Conservation (phyloP, 495 filamentous ascomycete genomes). For the Platismatia glauca region DNA sequence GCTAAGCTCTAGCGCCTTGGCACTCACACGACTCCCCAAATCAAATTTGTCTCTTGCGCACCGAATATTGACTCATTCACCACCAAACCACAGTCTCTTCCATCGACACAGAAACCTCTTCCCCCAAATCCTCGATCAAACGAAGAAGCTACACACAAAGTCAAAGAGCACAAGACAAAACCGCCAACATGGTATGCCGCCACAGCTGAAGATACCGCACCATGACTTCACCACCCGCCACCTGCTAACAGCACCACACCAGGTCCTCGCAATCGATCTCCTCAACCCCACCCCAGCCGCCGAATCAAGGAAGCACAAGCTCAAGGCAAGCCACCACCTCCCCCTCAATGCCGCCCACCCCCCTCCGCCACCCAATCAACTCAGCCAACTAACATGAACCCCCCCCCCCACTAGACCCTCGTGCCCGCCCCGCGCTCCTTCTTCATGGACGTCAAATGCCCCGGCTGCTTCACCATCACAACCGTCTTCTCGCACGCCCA, state of each 20-base stretch:
- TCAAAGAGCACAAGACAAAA: not conserved
- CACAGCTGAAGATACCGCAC: not conserved
- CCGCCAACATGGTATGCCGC: not conserved
- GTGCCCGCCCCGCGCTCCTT: slow-evolving; percentile 94
- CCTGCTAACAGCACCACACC: not conserved
- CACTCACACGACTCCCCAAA: not conserved
- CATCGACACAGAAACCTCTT: not conserved
- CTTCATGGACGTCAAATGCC: slow-evolving; percentile 99
- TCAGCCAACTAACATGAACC: slow-evolving; percentile 16
- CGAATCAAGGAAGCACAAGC: slow-evolving; percentile 98
- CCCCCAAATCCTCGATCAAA: not conserved
- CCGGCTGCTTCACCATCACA: slow-evolving; percentile 99
- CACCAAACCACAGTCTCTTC: not conserved
- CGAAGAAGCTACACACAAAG: not conserved
- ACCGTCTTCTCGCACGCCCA: slow-evolving; percentile 99
- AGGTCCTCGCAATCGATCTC: slow-evolving; percentile 99
- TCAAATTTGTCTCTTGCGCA: not conserved
- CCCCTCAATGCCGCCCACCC: not conserved
- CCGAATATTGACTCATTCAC: not conserved
- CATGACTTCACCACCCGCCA: not conserved
- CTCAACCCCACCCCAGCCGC: slow-evolving; percentile 93
- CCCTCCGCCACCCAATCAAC: not conserved
- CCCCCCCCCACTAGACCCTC: slow-evolving; percentile 53
- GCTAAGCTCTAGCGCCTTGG: not conserved
- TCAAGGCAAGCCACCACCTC: slow-evolving; percentile 63